Percentiles rank a stretch among this genome's conserved stretches.
Evolutionary conservation across 495 filamentous ascomycete genomes (phyloP).

Genomic region (Penicillium atrosanguineum): DNA sequence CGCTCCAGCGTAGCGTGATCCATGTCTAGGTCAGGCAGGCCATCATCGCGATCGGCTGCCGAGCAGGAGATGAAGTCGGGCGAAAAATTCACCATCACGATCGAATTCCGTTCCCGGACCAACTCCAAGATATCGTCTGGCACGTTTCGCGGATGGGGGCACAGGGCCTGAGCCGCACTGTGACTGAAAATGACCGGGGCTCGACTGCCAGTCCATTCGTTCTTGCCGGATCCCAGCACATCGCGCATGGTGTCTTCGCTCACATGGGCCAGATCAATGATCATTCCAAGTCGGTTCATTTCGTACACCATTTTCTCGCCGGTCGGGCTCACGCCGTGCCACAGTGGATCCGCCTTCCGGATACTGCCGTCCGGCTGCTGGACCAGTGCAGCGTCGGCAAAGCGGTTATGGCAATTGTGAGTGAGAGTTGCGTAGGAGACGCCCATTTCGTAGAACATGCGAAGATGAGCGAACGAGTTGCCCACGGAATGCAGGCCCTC

Average conservation of each 20-base stretch:
- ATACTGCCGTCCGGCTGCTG: constrained; percentile 43
- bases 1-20: constrained; percentile 71
- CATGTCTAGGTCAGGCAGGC: constrained; percentile 49
- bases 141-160: constrained; percentile 57
- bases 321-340: constrained; percentile 64
- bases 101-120: constrained; percentile 51
- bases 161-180: constrained; percentile 50
- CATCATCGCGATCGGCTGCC: constrained; percentile 41
- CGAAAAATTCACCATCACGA: constrained; percentile 62
- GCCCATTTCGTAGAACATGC: constrained; percentile 72
- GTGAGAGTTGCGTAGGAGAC: constrained; percentile 89
- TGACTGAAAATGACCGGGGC: constrained; percentile 61
- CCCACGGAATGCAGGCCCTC: constrained; percentile 96
- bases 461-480: constrained; percentile 74
- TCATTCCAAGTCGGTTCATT: constrained; percentile 56
- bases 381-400: constrained; percentile 77
- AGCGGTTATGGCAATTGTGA: constrained; percentile 91
- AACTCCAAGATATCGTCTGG: constrained; percentile 56
- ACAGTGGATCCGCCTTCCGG: constrained; percentile 43
- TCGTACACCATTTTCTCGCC: constrained; percentile 61
- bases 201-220: constrained; percentile 41
- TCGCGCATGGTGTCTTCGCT: constrained; percentile 56
- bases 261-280: constrained; percentile 55
- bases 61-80: constrained; percentile 72
- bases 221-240: constrained; percentile 45